Base-by-base conservation (phyloP, 2,329 filamentous ascomycete species). In the Albifimbria verrucaria region DNA sequence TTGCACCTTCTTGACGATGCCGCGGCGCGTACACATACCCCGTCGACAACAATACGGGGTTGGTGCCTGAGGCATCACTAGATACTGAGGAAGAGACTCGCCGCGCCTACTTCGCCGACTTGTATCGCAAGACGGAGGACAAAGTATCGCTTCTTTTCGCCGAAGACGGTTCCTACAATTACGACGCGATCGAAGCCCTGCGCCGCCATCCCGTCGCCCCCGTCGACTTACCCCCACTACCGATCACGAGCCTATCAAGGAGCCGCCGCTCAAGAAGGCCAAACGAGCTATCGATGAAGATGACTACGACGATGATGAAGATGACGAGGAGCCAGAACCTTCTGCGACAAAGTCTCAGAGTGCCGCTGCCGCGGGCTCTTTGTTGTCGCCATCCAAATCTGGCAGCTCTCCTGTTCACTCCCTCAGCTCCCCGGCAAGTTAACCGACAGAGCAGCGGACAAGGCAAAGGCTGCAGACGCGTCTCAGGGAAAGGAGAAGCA, bases 241-340 rank as follows among this genome's bases (percentile, higher is more conserved):
- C 70, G 80, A 86, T 71, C 76, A 88, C 66, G 71, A 77, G 57
- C 77, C 80, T 45, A 75, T 81, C 60, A 76, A 76, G 60, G 81
- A 87, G 64, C 81, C 83, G 50, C 83, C 85, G 36, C 74, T 80
- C 53, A 96, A 94, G 74, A 88, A 89, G 72, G 80, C 85, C 46
- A 88, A 88, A 69, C 82, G 90, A 64, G 79, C 84, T 67, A 92
- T 93, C 78, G 85, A 92, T 62, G 90, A 93, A 68, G 88, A 92
- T 63, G 88, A 93, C 72, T 92, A 93, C 66, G 89, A 88, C 60
- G 89, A 93, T 63, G 92, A 96, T 53, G 88, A 93, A 42, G 83
- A 86, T 18, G 80, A 83, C 2, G 76, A 82, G 72, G 76, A 80
- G 72, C 76, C 80, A 58, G 77, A 81, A 59, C 76, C 81, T 74